Evolutionary conservation across 139 green algal species (phyloP).

Genomic region (Axilococcus clingmanii): DNA sequence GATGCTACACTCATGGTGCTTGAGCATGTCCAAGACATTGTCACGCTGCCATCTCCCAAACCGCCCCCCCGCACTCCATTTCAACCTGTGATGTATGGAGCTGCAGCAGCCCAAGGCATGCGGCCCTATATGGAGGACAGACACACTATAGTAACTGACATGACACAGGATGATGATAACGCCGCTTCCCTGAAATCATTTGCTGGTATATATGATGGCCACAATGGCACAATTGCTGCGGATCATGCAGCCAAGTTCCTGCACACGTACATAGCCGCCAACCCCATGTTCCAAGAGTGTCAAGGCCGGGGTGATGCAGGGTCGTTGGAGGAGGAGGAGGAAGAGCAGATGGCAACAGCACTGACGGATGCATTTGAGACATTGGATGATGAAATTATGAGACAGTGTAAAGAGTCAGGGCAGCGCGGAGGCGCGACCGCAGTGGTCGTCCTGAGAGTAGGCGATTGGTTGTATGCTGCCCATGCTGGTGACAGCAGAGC

Average conservation of each 20-base stretch:
- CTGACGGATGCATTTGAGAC: slow-evolving; percentile 31
- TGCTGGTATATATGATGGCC: slow-evolving; percentile 54
- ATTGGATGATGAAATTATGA: slow-evolving; percentile 52
- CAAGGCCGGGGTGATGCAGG: slow-evolving; percentile 9
- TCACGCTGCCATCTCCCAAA: no score
- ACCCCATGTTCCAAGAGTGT: slow-evolving; percentile 27
- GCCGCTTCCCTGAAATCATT: slow-evolving; percentile 41
- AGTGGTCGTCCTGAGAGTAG: slow-evolving; percentile 66
- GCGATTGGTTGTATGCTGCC: slow-evolving; percentile 60
- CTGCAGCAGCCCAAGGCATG: slow-evolving; percentile 18
- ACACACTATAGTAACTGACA: slow-evolving; percentile 31
- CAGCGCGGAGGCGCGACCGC: slow-evolving; percentile 60
- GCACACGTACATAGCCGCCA: slow-evolving; percentile 43
- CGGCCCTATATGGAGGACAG: slow-evolving; percentile 66
- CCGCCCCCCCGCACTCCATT: no score
- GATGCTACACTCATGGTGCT: no score
- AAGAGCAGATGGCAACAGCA: slow-evolving; percentile 18
- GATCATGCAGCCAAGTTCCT: slow-evolving; percentile 40
- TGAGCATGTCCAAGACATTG: no score
- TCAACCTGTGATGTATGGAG: no score
- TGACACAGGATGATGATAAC: slow-evolving; percentile 25
- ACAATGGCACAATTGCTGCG: slow-evolving; percentile 56
- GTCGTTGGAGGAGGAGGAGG: background rate
- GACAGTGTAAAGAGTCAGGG: slow-evolving; percentile 21
- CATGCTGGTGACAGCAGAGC: slow-evolving; percentile 88